These are phyloP conservation scores for Exsudoporus floridanus DNA, from an alignment of 1,284 basidiomycete genomes.

Conservation along the genomic window DNA sequence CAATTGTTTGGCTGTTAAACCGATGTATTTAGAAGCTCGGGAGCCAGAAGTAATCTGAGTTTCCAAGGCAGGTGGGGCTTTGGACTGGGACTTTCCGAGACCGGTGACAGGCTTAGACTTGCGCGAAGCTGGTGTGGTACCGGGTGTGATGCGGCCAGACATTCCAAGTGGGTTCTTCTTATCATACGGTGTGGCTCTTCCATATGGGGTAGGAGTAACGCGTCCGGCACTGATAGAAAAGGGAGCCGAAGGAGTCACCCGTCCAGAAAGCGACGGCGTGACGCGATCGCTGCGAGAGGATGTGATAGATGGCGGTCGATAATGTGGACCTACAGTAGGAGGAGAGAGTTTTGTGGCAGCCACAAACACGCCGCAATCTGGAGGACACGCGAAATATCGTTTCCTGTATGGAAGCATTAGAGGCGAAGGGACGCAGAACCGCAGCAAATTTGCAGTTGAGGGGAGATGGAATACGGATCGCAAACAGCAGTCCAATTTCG, in stretches of 20 bases:
- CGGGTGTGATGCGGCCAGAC: slow-evolving; percentile 45
- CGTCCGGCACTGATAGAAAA: slow-evolving; percentile 44
- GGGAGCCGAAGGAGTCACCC: slow-evolving; percentile 48
- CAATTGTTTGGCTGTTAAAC: slow-evolving; percentile 81
- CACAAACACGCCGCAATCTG: slow-evolving; percentile 90
- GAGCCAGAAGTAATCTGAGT: slow-evolving; percentile 73
- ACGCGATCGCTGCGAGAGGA: slow-evolving; percentile 65
- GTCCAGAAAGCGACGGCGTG: slow-evolving; percentile 47
- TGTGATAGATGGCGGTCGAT: slow-evolving; percentile 77
- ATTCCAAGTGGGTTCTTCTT: slow-evolving; percentile 25
- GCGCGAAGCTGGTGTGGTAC: slow-evolving; percentile 36
- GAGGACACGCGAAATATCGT: slow-evolving; percentile 85
- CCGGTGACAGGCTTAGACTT: slow-evolving; percentile 28
- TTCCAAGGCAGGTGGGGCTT: slow-evolving; percentile 37
- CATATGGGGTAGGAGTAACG: slow-evolving; percentile 41
- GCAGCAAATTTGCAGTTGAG: neutral
- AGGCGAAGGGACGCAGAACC: neutral
- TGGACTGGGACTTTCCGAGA: slow-evolving; percentile 29
- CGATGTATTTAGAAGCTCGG: slow-evolving; percentile 78
- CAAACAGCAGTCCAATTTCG: neutral
- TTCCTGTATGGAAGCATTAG: slow-evolving; percentile 45
- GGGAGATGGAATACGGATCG: neutral
- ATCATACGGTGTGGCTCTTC: slow-evolving; percentile 40
- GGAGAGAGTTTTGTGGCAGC: slow-evolving; percentile 77
- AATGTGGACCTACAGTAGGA: slow-evolving; percentile 61